Percentiles rank a stretch among this genome's conserved stretches.
phyloP scores from a whole-genome alignment of 495 filamentous ascomycete species.

The Daldinia vernicosa region DNA sequence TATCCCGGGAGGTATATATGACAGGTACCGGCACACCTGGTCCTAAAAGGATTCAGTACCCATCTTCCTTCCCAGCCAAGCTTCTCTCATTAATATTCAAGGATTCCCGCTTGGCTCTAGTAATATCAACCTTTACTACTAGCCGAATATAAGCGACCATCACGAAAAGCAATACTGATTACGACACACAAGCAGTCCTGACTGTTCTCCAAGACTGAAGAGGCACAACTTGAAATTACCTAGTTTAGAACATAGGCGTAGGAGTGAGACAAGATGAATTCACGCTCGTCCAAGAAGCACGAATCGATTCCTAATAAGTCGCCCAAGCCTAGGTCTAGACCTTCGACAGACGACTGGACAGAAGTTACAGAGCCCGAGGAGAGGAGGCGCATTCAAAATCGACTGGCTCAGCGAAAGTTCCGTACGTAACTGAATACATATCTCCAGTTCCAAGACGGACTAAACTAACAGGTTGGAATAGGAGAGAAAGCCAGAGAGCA shows the following conservation, averaged over 20 bases:
- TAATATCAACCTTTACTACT: slow-evolving; percentile 3
- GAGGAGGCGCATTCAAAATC: slow-evolving; percentile 67
- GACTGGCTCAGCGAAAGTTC: slow-evolving; percentile 69
- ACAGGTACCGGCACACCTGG: not conserved
- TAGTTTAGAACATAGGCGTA: not conserved
- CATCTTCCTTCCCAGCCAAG: slow-evolving; percentile 2
- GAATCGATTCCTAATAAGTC: slow-evolving; percentile 48
- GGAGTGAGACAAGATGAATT: slow-evolving; percentile 43
- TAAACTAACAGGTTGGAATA: slow-evolving; percentile 41
- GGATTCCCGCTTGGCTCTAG: not conserved
- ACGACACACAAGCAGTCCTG: not conserved
- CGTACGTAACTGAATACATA: slow-evolving; percentile 51
- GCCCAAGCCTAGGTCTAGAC: slow-evolving; percentile 45
- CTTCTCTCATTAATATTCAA: not conserved
- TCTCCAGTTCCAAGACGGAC: not conserved
- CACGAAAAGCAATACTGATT: not conserved
- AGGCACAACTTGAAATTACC: not conserved
- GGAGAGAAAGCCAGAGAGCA: slow-evolving; percentile 68
- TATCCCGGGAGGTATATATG: slow-evolving; percentile 11
- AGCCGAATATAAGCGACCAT: not conserved
- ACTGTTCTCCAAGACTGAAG: not conserved
- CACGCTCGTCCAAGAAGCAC: slow-evolving; percentile 46
- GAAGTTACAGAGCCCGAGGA: slow-evolving; percentile 68
- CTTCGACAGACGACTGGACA: slow-evolving; percentile 64
- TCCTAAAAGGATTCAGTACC: not conserved